These are phyloP conservation scores for Hypoxylon sp. DNA, from an alignment of 2,329 filamentous ascomycete species.

Conservation along the genomic window DNA sequence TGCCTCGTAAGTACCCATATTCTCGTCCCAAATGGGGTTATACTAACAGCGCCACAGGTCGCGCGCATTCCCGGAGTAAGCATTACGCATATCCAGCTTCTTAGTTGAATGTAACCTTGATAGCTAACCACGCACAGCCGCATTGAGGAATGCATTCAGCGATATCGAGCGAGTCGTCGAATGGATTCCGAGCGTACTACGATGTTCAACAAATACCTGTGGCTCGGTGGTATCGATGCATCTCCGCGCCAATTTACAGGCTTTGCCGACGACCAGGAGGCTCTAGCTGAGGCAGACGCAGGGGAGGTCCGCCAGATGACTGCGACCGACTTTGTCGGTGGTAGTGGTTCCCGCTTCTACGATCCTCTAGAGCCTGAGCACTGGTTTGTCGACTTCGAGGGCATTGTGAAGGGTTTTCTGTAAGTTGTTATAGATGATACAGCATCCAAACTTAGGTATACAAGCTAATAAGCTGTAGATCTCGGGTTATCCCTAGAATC, in stretches of 20 bases:
- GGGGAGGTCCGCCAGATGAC: conserved; percentile 75
- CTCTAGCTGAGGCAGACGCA: conserved; percentile 71
- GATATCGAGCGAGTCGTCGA: conserved; percentile 83
- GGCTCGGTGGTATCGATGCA: conserved; percentile 83
- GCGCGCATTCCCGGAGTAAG: conserved; percentile 70
- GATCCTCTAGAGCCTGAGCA: conserved; percentile 64
- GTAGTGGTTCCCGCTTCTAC: conserved; percentile 64
- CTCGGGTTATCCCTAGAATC: conserved; percentile 68
- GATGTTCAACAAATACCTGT: conserved; percentile 85
- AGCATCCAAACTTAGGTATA: conserved; percentile 6
- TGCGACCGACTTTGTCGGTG: conserved; percentile 72
- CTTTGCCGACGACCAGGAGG: conserved; percentile 64
- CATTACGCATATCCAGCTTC: conserved; percentile 44
- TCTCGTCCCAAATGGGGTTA: not conserved
- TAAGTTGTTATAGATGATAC: conserved; percentile 60
- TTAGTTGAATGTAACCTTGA: conserved; percentile 6
- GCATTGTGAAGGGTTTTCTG: conserved; percentile 84
- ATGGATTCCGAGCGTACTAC: conserved; percentile 73
- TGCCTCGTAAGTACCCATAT: conserved; percentile 64
- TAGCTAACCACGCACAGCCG: conserved; percentile 66
- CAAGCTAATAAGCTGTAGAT: conserved; percentile 57
- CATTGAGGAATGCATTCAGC: conserved; percentile 87
- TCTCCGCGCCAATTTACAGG: conserved; percentile 71
- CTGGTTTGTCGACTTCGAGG: conserved; percentile 86
- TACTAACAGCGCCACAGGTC: conserved; percentile 55